Evolutionary conservation across 2,329 filamentous ascomycete species (phyloP).

Genomic region (Claviceps arundinis): DNA sequence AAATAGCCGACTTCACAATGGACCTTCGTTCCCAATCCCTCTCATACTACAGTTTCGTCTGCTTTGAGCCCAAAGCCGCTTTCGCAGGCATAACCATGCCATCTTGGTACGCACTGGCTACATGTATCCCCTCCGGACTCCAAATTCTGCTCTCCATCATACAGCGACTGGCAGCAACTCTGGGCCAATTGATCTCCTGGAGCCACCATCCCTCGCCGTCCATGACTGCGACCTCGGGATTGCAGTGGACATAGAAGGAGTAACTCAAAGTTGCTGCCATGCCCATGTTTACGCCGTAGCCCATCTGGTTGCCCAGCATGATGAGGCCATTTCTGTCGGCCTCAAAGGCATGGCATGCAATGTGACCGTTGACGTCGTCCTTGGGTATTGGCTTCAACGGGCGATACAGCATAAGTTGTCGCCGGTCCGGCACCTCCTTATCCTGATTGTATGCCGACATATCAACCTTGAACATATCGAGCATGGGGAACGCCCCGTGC

Average conservation of each 20-base stretch:
- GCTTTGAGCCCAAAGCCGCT: slow-evolving; percentile 10
- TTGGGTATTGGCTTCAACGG: slow-evolving; percentile 28
- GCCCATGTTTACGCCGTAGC: slow-evolving; percentile 28
- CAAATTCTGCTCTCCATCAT: slow-evolving; percentile 38
- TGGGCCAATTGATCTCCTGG: slow-evolving; percentile 36
- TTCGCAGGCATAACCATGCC: slow-evolving; percentile 25
- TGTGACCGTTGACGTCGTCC: slow-evolving; percentile 29
- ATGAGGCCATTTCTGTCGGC: slow-evolving; percentile 41
- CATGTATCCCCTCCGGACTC: slow-evolving; percentile 38
- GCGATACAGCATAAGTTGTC: slow-evolving; percentile 37
- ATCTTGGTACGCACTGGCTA: slow-evolving; percentile 43
- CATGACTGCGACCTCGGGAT: slow-evolving; percentile 35
- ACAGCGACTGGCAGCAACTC: slow-evolving; percentile 31
- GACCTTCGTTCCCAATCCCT: neutral
- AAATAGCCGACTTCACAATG: neutral
- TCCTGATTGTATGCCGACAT: slow-evolving; percentile 31
- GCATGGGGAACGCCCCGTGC: slow-evolving; percentile 32
- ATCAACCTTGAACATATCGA: slow-evolving; percentile 43
- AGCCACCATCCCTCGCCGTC: slow-evolving; percentile 37
- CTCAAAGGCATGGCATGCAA: slow-evolving; percentile 35
- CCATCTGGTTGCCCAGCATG: slow-evolving; percentile 36
- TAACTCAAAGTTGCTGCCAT: slow-evolving; percentile 35
- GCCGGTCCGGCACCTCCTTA: slow-evolving; percentile 28
- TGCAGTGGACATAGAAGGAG: slow-evolving; percentile 38
- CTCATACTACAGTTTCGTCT: slow-evolving; percentile 6